phyloP scores from a whole-genome alignment of 306 rosid species.

The Cucumis hystrix region DNA sequence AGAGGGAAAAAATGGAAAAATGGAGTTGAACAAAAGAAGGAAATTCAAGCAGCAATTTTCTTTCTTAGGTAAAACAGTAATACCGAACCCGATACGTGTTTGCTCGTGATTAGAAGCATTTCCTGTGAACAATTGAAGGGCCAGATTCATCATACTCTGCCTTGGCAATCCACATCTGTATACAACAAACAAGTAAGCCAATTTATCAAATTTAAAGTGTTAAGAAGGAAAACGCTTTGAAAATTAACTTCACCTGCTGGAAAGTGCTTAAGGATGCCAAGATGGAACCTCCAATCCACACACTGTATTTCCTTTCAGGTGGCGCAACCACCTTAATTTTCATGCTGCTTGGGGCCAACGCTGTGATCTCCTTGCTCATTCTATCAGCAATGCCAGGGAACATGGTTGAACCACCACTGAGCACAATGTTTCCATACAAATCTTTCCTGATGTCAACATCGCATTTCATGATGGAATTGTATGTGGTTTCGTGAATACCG shows the following conservation, averaged over 20 bases:
- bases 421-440: conserved; percentile 25
- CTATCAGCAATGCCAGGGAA: conserved; percentile 28
- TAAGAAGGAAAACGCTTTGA: neutral
- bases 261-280: conserved; percentile 25
- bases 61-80: neutral
- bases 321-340: conserved; percentile 29
- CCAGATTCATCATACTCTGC: conserved; percentile 28
- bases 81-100: neutral
- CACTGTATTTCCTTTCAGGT: conserved; percentile 27
- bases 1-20: neutral
- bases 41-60: conserved; percentile 6
- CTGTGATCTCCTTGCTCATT: conserved; percentile 28
- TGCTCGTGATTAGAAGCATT: conserved; percentile 18
- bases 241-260: conserved; percentile 20
- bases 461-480: conserved; percentile 26
- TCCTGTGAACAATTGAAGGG: conserved; percentile 28
- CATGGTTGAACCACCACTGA: conserved; percentile 30
- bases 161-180: conserved; percentile 29
- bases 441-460: conserved; percentile 30
- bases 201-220: neutral
- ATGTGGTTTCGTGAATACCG: conserved; percentile 24
- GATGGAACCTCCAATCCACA: conserved; percentile 31
- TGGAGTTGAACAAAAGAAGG: conserved; percentile 3
- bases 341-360: conserved; percentile 28
- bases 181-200: neutral